Evolutionary conservation across 1,284 basidiomycete genomes (phyloP).

Genomic region (Lignosus rhinocerotis): DNA sequence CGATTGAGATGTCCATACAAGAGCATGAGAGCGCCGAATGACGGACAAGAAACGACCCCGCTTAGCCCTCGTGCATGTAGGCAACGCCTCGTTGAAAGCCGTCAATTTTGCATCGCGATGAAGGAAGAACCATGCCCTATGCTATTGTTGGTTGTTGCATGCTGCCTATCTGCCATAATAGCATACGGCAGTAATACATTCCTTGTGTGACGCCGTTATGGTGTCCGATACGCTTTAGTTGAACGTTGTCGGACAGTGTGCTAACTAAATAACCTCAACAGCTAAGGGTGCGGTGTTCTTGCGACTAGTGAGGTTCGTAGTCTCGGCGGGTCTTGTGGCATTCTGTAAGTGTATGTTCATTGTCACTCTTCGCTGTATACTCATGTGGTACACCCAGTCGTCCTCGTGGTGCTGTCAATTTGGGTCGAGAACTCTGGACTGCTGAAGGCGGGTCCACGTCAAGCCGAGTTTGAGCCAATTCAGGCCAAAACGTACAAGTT

Average conservation of each 20-base stretch:
- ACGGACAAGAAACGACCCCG: no score
- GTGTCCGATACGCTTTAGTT: neutral
- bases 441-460: slow-evolving; percentile 81
- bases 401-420: slow-evolving; percentile 83
- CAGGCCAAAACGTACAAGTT: slow-evolving; percentile 85
- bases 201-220: neutral
- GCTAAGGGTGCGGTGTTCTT: slow-evolving; percentile 69
- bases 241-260: neutral
- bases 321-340: slow-evolving; percentile 32
- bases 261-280: slow-evolving; percentile 30
- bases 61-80: neutral
- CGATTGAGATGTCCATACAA: no score
- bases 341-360: slow-evolving; percentile 28
- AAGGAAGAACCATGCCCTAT: no score
- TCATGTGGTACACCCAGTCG: slow-evolving; percentile 55
- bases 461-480: slow-evolving; percentile 74
- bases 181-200: neutral
- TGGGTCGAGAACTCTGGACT: slow-evolving; percentile 91
- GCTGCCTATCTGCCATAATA: neutral
- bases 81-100: neutral
- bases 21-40: no score
- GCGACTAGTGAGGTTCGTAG: slow-evolving; percentile 62
- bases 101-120: neutral
- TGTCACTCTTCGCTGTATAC: slow-evolving; percentile 34
- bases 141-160: neutral